Conservation (phyloP, 2,329 filamentous ascomycete species). For the Fusarium devonianum region DNA sequence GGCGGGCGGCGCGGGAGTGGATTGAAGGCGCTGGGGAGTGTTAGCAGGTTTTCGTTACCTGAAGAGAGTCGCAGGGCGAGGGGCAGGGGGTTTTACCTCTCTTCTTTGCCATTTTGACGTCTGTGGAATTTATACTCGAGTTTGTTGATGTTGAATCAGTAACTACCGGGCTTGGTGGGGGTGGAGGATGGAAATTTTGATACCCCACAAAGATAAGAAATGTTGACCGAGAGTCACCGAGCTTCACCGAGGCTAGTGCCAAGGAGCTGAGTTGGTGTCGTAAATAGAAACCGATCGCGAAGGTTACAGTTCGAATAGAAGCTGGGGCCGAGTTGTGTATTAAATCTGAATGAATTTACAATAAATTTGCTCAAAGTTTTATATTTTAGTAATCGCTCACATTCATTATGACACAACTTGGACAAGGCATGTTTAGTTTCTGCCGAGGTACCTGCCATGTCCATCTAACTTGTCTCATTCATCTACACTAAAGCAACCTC, state of each 20-base stretch:
- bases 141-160: conserved; percentile 26
- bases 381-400: too few relatives aligned
- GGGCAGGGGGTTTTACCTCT: conserved; percentile 29
- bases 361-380: too few relatives aligned
- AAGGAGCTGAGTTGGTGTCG: too few relatives aligned
- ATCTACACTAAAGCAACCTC: background rate
- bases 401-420: too few relatives aligned
- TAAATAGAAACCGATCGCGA: too few relatives aligned
- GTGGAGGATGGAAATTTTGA: conserved; percentile 39
- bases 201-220: conserved; percentile 39
- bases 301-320: too few relatives aligned
- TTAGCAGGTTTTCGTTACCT: conserved; percentile 20
- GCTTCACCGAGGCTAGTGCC: conserved; percentile 22
- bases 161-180: conserved; percentile 31
- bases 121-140: conserved; percentile 1
- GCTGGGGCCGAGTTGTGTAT: too few relatives aligned
- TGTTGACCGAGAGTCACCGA: conserved; percentile 36
- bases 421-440: too few relatives aligned
- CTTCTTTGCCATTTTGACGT: conserved; percentile 44
- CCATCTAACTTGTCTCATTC: background rate
- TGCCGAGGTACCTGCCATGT: background rate
- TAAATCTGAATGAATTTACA: too few relatives aligned
- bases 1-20: conserved; percentile 77
- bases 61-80: fast-evolving
- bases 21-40: conserved; percentile 62